Conservation (phyloP, 2,329 filamentous ascomycete species). For the Talaromyces sp. region DNA sequence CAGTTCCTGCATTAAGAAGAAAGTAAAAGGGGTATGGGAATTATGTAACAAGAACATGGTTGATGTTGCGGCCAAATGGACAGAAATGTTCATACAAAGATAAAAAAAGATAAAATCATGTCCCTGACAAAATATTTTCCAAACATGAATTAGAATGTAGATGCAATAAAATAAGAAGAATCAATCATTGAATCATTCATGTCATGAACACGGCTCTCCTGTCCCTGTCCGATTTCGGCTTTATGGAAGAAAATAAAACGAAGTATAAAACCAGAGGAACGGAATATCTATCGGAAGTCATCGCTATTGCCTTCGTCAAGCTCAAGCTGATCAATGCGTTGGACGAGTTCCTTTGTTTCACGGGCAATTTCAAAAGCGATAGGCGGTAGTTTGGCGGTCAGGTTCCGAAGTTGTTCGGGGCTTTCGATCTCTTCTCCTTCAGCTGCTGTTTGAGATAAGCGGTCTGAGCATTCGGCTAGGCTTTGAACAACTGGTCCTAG, state of each 20-base stretch:
- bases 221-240: neutral
- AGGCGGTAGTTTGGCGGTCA: constrained; percentile 70
- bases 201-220: constrained; percentile 3
- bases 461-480: constrained; percentile 61
- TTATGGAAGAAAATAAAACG: neutral
- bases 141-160: constrained; percentile 1
- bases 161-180: neutral
- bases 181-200: constrained; percentile 12
- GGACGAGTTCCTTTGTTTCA: constrained; percentile 71
- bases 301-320: constrained; percentile 36
- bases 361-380: constrained; percentile 84
- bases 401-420: constrained; percentile 50
- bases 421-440: constrained; percentile 58
- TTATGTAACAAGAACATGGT: neutral
- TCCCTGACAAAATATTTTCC: neutral
- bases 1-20: neutral
- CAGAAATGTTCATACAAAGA: neutral
- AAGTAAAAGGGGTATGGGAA: neutral
- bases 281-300: constrained; percentile 33
- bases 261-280: neutral
- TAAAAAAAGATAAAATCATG: neutral
- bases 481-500: constrained; percentile 40
- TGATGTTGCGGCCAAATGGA: neutral
- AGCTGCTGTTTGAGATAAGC: constrained; percentile 61
- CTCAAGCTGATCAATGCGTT: constrained; percentile 44